Evolutionary conservation across 2,329 filamentous ascomycete species (phyloP).

Genomic region (Elsinoe perseae): DNA sequence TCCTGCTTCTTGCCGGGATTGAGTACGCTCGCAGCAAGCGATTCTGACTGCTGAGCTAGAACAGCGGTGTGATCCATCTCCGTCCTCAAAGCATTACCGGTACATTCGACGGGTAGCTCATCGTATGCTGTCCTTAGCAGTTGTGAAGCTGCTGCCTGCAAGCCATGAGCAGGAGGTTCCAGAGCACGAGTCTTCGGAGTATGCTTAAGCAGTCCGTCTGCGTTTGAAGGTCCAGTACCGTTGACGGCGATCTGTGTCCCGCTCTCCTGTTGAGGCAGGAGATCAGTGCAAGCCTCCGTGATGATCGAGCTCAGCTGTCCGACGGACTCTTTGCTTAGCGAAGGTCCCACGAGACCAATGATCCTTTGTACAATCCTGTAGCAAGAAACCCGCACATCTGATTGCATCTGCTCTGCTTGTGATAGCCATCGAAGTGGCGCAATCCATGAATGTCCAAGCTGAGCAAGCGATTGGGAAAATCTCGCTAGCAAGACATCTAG

Average conservation of each 20-base stretch:
- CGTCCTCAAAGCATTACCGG: conserved; percentile 64
- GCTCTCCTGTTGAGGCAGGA: conserved; percentile 49
- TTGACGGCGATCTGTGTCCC: conserved; percentile 30
- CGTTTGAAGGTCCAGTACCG: conserved; percentile 49
- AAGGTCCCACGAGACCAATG: conserved; percentile 55
- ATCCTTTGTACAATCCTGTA: conserved; percentile 55
- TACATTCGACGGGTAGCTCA: conserved; percentile 55
- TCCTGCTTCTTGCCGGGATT: conserved; percentile 54
- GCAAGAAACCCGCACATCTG: conserved; percentile 49
- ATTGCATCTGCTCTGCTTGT: conserved; percentile 42
- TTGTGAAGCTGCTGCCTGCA: conserved; percentile 49
- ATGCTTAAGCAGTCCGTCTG: conserved; percentile 60
- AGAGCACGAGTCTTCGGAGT: conserved; percentile 21
- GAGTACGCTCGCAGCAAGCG: conserved; percentile 74
- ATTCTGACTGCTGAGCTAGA: conserved; percentile 57
- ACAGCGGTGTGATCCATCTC: conserved; percentile 77
- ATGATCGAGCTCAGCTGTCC: conserved; percentile 56
- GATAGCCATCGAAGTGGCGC: conserved; percentile 69
- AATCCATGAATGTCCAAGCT: conserved; percentile 56
- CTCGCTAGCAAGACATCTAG: conserved; percentile 51
- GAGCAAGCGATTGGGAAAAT: conserved; percentile 49
- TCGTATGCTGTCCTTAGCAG: conserved; percentile 56
- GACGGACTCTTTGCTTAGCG: conserved; percentile 58
- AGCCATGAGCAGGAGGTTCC: conserved; percentile 31
- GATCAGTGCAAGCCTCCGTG: conserved; percentile 64